These are phyloP conservation scores for Fusarium haematococcum DNA, from an alignment of 2,329 filamentous ascomycete species.

Conservation along the genomic window DNA sequence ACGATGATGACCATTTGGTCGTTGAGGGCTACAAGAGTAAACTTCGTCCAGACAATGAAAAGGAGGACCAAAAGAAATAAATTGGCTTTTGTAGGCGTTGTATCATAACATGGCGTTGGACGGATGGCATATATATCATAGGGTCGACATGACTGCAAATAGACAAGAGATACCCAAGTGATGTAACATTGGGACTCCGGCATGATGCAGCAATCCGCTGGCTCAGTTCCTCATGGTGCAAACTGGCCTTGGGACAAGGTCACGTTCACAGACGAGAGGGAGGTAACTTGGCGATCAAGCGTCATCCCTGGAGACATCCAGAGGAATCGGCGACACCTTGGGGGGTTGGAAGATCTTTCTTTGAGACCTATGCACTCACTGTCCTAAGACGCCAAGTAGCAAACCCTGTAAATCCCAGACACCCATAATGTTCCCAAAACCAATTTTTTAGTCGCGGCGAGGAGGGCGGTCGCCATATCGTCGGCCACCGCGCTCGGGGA, in stretches of 20 bases:
- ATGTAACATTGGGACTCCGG: neutral
- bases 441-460: slow-evolving; percentile 52
- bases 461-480: slow-evolving; percentile 76
- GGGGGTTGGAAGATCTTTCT: slow-evolving; percentile 69
- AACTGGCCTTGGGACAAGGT: slow-evolving; percentile 39
- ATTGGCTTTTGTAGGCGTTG: neutral
- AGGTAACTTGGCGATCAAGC: slow-evolving; percentile 87
- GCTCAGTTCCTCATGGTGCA: slow-evolving; percentile 26
- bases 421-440: slow-evolving; percentile 52
- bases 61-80: slow-evolving; percentile 18
- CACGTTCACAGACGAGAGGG: slow-evolving; percentile 45
- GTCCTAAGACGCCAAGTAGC: slow-evolving; percentile 68
- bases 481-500: slow-evolving; percentile 80
- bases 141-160: slow-evolving; percentile 15
- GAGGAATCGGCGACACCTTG: slow-evolving; percentile 94
- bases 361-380: slow-evolving; percentile 71
- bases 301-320: slow-evolving; percentile 71
- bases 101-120: slow-evolving; percentile 30
- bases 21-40: slow-evolving; percentile 65
- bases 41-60: slow-evolving; percentile 28
- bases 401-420: slow-evolving; percentile 59
- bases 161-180: slow-evolving; percentile 30
- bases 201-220: slow-evolving; percentile 3
- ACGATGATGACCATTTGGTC: slow-evolving; percentile 57
- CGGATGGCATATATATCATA: slow-evolving; percentile 16